phyloP scores from a whole-genome alignment of 1,284 basidiomycete species.

The Flammula alnicola region DNA sequence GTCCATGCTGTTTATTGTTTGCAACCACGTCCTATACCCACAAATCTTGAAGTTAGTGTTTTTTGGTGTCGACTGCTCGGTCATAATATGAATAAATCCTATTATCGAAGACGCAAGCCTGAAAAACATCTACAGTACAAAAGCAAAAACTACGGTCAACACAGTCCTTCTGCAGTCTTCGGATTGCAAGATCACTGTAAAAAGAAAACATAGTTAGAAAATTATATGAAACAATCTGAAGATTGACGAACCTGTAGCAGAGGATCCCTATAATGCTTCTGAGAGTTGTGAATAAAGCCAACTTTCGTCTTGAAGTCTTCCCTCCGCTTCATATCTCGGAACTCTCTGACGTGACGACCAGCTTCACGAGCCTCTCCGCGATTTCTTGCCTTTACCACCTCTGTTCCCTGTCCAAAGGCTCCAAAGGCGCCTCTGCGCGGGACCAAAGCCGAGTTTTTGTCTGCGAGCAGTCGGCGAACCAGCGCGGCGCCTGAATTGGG shows the following conservation, averaged over 20 bases:
- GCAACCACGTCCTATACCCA: slow-evolving; percentile 28
- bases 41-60: slow-evolving; percentile 14
- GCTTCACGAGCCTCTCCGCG: slow-evolving; percentile 94
- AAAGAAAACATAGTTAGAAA: slow-evolving; percentile 1
- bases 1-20: slow-evolving; percentile 15
- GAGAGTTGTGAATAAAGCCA: slow-evolving; percentile 79
- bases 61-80: slow-evolving; percentile 4
- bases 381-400: slow-evolving; percentile 91
- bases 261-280: slow-evolving; percentile 86
- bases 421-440: slow-evolving; percentile 87
- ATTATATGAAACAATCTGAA: not conserved
- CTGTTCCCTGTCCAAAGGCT: slow-evolving; percentile 78
- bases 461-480: slow-evolving; percentile 75
- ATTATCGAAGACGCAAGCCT: too few relatives aligned
- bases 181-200: too few relatives aligned
- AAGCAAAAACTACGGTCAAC: too few relatives aligned
- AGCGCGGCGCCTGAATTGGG: slow-evolving; percentile 74
- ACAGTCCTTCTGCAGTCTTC: too few relatives aligned
- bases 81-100: slow-evolving; percentile 14
- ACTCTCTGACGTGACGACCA: slow-evolving; percentile 85
- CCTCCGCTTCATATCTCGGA: slow-evolving; percentile 78
- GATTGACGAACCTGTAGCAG: slow-evolving; percentile 25
- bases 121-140: too few relatives aligned
- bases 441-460: slow-evolving; percentile 83
- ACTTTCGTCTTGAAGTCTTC: slow-evolving; percentile 89